Percentiles rank a stretch among this genome's conserved stretches.
phyloP scores from a whole-genome alignment of 495 filamentous ascomycete genomes.

The Talaromyces proteolyticus region DNA sequence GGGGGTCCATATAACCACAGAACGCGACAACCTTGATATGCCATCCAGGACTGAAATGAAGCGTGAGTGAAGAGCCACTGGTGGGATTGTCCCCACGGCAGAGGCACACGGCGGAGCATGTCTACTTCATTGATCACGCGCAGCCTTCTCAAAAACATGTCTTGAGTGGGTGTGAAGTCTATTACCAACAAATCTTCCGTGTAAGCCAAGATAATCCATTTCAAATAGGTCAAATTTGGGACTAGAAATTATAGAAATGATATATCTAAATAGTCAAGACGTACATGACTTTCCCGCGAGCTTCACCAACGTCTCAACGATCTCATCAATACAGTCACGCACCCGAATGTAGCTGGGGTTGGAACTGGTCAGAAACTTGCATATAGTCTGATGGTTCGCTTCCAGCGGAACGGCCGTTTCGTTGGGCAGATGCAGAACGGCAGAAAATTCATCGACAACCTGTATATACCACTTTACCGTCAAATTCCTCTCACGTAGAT shows the following conservation, averaged over 20 bases:
- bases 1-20: neutral
- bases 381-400: constrained; percentile 14
- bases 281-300: neutral
- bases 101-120: neutral
- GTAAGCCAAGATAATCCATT: too few species aligned
- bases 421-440: constrained; percentile 11
- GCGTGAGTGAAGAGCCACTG: neutral
- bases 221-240: too few species aligned
- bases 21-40: too few species aligned
- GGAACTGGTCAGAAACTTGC: constrained; percentile 10
- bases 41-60: neutral
- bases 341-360: neutral
- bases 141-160: neutral
- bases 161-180: too few species aligned
- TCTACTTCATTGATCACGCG: neutral
- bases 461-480: neutral
- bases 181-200: too few species aligned
- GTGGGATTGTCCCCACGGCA: neutral
- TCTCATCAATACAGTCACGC: neutral
- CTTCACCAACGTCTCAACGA: neutral
- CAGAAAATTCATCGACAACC: constrained; percentile 14
- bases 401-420: constrained; percentile 9
- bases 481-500: neutral
- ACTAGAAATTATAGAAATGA: too few species aligned
- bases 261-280: neutral